Evolutionary conservation across 352 stramenopile genomes (phyloP), one percentile per base, ranked within the genome.

Genomic region (Phytopythium oedochilum): DNA sequence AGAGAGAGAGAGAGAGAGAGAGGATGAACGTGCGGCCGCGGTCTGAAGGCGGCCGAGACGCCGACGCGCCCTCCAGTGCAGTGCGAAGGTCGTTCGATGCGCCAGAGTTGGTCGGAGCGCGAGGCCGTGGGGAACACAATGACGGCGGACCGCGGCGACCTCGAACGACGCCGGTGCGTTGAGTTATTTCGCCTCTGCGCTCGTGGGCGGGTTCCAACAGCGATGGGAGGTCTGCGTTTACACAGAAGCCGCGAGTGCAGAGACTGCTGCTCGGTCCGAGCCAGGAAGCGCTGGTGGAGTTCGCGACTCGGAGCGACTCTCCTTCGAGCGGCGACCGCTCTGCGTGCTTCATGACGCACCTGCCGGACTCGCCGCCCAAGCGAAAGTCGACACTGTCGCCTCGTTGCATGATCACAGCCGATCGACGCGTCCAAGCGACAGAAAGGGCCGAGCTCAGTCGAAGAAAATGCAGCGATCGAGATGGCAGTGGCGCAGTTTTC

Each of bases 311-410:
- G 5, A 48, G 23, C 23, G 23, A 15, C 42, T 31, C 42, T 34
- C 42, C 42, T 29, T 53, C 46, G 5, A 32, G 11, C 25, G 50
- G 36, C 10, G 20, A 53, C 14, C 18, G 18, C 17, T 25, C 62
- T 7, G 34, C 55, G 14, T 68, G 58, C 20, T 80, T 73, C 36
- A 75, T 88, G 65, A 78, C 68, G 2, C 71, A 71, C n/a, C 44
- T 88, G 12, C 75, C 78, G 0, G 66, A 86, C 51, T 88, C 78
- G 1, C 78, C 78, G 1, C 75, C 78, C 12, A 73, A 62, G 35
- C 42, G 39, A 34, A 55, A 39, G 34, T 26, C 4, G 10, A 10
- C 25, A 5, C 15, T 18, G 17, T 53, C 26, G 11, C 32, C 31
- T 52, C 5, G 22, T 5, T 34, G n/a, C 17, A 23, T 12, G 8